phyloP scores from a whole-genome alignment of 345 rosid species.

The Aquilaria sinensis region DNA sequence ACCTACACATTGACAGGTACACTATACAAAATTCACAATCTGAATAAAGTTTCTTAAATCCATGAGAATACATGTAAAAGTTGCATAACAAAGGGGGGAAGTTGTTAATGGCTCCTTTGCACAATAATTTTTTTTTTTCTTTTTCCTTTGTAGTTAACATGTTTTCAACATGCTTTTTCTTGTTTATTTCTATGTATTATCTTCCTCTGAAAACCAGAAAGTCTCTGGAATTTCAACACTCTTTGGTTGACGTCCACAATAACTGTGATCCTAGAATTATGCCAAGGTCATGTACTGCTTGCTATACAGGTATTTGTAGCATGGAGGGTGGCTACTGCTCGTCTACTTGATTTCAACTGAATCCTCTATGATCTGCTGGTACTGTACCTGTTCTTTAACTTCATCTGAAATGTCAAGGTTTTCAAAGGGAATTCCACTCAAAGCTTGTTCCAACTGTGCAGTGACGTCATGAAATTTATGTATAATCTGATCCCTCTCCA shows the following conservation, averaged over 20 bases:
- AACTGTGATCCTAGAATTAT: conserved; percentile 7
- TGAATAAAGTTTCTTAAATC: background rate
- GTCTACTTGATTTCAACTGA: too few relatives aligned
- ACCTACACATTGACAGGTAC: conserved; percentile 35
- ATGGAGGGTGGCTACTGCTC: too few relatives aligned
- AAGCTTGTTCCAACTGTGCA: conserved; percentile 56
- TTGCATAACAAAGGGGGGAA: too few relatives aligned
- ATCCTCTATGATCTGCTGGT: too few relatives aligned
- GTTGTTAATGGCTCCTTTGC: too few relatives aligned
- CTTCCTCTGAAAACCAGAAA: background rate
- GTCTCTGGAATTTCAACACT: conserved; percentile 1
- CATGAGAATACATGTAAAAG: background rate
- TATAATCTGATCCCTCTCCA: conserved; percentile 79
- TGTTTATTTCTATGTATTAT: background rate
- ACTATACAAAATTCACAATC: conserved; percentile 6
- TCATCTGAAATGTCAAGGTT: conserved; percentile 89
- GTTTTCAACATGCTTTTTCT: background rate
- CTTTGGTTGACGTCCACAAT: background rate
- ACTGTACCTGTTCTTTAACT: conserved; percentile 89
- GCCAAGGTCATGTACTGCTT: background rate
- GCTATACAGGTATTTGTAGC: too few relatives aligned
- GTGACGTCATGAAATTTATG: conserved; percentile 62
- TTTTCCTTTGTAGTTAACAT: too few relatives aligned
- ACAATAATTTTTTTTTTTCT: too few relatives aligned
- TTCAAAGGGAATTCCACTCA: conserved; percentile 59